Evolutionary conservation across 768 basidiomycete genomes (phyloP), one percentile per base, ranked within the genome.

Genomic region (Termitomyces bulborhizus): DNA sequence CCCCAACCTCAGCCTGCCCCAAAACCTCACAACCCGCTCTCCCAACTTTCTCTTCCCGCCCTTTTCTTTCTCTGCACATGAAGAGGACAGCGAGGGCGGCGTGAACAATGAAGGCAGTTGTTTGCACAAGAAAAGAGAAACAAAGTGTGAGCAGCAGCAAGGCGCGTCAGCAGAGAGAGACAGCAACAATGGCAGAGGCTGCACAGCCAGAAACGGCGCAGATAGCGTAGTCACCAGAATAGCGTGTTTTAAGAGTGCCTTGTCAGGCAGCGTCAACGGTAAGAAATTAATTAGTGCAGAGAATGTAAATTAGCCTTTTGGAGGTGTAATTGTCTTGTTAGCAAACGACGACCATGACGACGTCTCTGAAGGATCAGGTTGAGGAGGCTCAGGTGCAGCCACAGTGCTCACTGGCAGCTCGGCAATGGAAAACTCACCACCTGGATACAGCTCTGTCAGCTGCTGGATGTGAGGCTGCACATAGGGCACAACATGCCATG

Each of bases 251-350:
- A 78, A 60, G 5, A 77, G 62, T 9, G 69, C 68, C 57, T 76
- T 76, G 39, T 80, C 78, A 0, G 71, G 67, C 1, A 74, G 53
- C 16, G 55, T 54, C 4, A 65, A 36, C 0, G 76, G 74, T n/a
- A 80, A 65, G 58, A 76, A 78, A 46, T 75, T 76, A 57, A 80
- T 54, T 15, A 80, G 59, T 8, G 74, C 73, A 54, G 76, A 75
- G 55, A 80, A 78, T 0, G 68, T 60, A 36, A 68, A 64, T 37
- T 58, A 53, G 31, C 31, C 26, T 40, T 29, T 29, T 29, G 27
- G 27, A 29, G 27, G 27, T 3, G 27, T 43, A 4, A 44, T 18
- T 32, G 55, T 51, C 44, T 42, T 45, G 49, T n/a, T 36, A 9
- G 53, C 45, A 37, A 41, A 6, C n/a, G 46, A 46, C 32, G 32